phyloP scores from a whole-genome alignment of 441 rosid species.

The Adansonia gregorii region DNA sequence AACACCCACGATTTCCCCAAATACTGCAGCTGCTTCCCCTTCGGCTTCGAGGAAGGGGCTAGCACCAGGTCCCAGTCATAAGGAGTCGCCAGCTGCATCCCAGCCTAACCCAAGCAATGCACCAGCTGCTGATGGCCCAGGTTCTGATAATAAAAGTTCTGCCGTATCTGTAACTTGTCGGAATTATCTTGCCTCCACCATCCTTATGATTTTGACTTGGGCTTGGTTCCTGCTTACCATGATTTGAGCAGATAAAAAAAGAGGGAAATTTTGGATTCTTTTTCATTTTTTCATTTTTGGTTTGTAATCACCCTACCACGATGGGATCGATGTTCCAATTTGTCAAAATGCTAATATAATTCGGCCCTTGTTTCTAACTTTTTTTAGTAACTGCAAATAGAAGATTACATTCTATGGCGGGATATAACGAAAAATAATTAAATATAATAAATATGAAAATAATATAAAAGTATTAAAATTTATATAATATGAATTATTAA shows the following conservation, averaged over 20 bases:
- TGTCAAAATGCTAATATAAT: background rate
- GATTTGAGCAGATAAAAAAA: background rate
- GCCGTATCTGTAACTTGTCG: background rate
- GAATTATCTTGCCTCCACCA: background rate
- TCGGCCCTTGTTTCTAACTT: background rate
- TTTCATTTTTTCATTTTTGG: background rate
- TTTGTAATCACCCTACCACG: background rate
- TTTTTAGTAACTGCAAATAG: background rate
- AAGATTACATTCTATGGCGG: too few relatives aligned
- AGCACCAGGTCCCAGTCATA: background rate
- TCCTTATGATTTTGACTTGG: background rate
- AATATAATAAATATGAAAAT: too few relatives aligned
- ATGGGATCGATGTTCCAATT: background rate
- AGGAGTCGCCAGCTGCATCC: constrained; percentile 21
- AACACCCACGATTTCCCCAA: constrained; percentile 12
- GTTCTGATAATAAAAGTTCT: background rate
- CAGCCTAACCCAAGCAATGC: constrained; percentile 5
- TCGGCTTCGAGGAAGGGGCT: constrained; percentile 29
- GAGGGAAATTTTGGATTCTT: constrained; percentile 3
- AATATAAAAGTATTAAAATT: too few relatives aligned
- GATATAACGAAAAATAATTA: too few relatives aligned
- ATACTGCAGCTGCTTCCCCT: background rate
- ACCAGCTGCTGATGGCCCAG: constrained; percentile 20
- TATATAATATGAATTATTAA: too few relatives aligned
- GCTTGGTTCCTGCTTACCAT: background rate